These are phyloP conservation scores for Dothistroma septosporum DNA, from an alignment of 2,329 filamentous ascomycete species.

Conservation along the genomic window DNA sequence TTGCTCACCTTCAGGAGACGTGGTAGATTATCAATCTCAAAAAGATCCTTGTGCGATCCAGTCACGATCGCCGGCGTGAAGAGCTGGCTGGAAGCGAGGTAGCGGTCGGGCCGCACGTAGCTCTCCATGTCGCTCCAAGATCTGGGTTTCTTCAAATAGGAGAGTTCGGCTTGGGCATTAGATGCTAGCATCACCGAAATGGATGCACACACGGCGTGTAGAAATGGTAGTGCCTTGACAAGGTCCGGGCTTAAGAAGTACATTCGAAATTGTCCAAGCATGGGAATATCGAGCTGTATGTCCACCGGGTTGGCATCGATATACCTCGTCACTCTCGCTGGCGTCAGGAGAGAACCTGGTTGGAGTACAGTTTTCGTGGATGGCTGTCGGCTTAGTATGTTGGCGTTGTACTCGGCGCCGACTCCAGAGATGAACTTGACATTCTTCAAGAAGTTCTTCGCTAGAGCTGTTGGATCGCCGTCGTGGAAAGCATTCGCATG, in stretches of 20 bases:
- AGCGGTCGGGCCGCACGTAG: slow-evolving; percentile 64
- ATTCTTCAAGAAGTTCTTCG: slow-evolving; percentile 66
- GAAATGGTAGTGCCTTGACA: slow-evolving; percentile 52
- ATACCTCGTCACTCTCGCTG: slow-evolving; percentile 67
- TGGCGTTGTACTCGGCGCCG: slow-evolving; percentile 57
- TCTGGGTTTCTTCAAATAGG: slow-evolving; percentile 58
- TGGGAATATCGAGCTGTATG: slow-evolving; percentile 71
- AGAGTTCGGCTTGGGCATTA: slow-evolving; percentile 58
- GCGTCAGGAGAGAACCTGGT: slow-evolving; percentile 52
- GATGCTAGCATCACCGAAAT: slow-evolving; percentile 55
- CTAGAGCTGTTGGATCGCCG: slow-evolving; percentile 60
- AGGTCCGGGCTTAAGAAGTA: slow-evolving; percentile 67
- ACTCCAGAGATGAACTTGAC: slow-evolving; percentile 70
- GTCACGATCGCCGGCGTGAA: slow-evolving; percentile 69
- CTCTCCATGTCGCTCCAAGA: slow-evolving; percentile 58
- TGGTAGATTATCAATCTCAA: slow-evolving; percentile 65
- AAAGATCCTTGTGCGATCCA: slow-evolving; percentile 56
- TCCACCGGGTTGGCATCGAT: slow-evolving; percentile 75
- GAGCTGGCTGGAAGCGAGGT: slow-evolving; percentile 62
- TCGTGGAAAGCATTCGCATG: slow-evolving; percentile 53
- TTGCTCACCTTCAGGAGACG: slow-evolving; percentile 58
- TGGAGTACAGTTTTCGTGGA: not conserved
- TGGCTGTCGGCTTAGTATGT: not conserved
- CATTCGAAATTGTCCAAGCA: slow-evolving; percentile 71
- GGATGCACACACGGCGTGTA: slow-evolving; percentile 56